Conservation (phyloP, 129 eudicot species). For the Silybum marianum region DNA sequence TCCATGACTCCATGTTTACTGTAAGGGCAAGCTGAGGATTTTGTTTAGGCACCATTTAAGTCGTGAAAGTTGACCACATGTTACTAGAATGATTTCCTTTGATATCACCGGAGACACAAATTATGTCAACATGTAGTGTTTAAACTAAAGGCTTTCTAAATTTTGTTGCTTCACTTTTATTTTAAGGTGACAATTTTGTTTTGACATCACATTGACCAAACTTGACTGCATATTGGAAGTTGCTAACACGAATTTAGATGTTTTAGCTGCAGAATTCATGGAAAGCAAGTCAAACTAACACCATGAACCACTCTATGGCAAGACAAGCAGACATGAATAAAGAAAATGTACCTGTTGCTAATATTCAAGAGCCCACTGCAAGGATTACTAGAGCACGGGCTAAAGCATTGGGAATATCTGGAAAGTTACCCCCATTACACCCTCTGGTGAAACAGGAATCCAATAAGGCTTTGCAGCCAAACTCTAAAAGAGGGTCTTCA, state of each 20-base stretch:
- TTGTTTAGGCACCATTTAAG: not conserved
- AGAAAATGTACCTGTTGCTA: slow-evolving; percentile 49
- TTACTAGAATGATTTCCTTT: slow-evolving; percentile 1
- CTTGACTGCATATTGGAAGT: not conserved
- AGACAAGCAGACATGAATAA: slow-evolving; percentile 57
- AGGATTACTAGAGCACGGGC: slow-evolving; percentile 88
- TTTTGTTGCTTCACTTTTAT: not conserved
- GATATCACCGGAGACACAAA: not conserved
- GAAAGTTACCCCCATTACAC: slow-evolving; percentile 54
- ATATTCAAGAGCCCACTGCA: slow-evolving; percentile 44
- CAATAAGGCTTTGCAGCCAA: slow-evolving; percentile 40
- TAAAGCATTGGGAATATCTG: slow-evolving; percentile 56
- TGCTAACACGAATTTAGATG: slow-evolving; percentile 15
- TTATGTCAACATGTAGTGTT: not conserved
- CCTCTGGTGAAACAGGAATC: slow-evolving; percentile 40
- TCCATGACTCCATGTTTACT: not conserved
- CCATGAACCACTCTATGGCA: slow-evolving; percentile 30
- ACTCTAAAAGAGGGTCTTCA: slow-evolving; percentile 56
- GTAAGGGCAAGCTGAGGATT: not conserved
- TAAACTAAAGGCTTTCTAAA: not conserved
- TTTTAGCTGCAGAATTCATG: slow-evolving; percentile 46
- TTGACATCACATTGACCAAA: not conserved
- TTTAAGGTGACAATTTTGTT: not conserved
- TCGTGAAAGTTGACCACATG: not conserved
- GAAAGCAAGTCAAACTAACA: slow-evolving; percentile 31